These are phyloP conservation scores for Cyberlindnera sargentensis DNA, from an alignment of 805 yeast genomes.

Conservation along the genomic window DNA sequence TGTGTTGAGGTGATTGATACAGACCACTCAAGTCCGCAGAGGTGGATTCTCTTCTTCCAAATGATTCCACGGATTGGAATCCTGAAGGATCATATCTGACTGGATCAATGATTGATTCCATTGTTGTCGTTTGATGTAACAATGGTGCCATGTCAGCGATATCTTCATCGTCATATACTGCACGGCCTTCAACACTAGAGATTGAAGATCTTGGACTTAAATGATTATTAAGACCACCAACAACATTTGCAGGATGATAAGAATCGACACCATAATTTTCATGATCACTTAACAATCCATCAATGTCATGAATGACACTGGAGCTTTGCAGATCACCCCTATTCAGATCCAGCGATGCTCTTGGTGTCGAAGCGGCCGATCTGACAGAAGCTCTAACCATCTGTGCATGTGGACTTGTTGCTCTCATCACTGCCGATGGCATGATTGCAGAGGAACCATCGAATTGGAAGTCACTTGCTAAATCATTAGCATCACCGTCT, in stretches of 20 bases:
- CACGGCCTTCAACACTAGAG: constrained; percentile 7
- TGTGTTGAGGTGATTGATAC: constrained; percentile 17
- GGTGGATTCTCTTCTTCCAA: constrained; percentile 22
- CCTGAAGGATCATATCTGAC: constrained; percentile 3
- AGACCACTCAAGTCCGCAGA: constrained; percentile 33
- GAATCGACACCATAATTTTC: background rate
- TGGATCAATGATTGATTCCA: constrained; percentile 2
- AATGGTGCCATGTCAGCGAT: constrained; percentile 24
- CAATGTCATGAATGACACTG: background rate
- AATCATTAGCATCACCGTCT: constrained; percentile 21
- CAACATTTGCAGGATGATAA: no score
- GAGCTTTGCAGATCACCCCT: constrained; percentile 7
- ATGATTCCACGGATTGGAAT: constrained; percentile 26
- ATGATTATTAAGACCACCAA: background rate
- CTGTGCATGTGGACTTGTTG: constrained; percentile 25
- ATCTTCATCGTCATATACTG: constrained; percentile 8
- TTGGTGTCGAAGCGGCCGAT: constrained; percentile 13
- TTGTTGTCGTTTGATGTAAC: constrained; percentile 13
- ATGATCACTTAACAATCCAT: constrained; percentile 2
- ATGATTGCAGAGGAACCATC: constrained; percentile 27
- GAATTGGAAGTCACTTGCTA: constrained; percentile 26
- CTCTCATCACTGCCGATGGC: constrained; percentile 28
- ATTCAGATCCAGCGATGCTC: constrained; percentile 10
- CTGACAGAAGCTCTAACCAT: constrained; percentile 14
- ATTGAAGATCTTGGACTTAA: constrained; percentile 5